Base-by-base conservation (phyloP, 2,329 filamentous ascomycete species). In the Chaetothyriales sp. region DNA sequence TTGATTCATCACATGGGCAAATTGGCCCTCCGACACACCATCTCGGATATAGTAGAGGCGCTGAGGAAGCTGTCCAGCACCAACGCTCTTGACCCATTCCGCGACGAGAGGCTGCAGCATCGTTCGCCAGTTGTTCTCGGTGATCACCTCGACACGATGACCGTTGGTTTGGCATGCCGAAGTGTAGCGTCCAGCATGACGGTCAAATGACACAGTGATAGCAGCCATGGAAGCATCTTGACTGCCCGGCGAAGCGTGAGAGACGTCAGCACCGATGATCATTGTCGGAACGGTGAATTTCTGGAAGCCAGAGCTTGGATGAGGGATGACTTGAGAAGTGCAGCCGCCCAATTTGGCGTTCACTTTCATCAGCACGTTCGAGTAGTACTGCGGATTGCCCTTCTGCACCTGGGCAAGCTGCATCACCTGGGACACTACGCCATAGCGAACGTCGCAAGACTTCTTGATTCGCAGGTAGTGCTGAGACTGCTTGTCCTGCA, bases 331-430 rank as follows among this genome's bases (percentile, higher is more conserved):
- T 48, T 72, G 66, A 53, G 69, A 81, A 1, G 87, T 95, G 0
- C 79, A 76, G 5, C 92, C 92, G 12, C 92, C 92, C 2, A 98
- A 76, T 71, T 98, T 98, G 2, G 86, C 84, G 60, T 98, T 96
- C 57, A 98, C 80, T 71, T 98, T 98, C 86, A 98, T 92, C 56
- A 81, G 78, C 0, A 98, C 87, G 55, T 98, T 98, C 1, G 86
- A 92, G 61, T 86, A 83, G 67, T 96, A 96, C 61, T 98, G 92
- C 0, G 76, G 75, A 19, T 84, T 79, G 15, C 77, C 78, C 63
- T 83, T 83, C 39, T 70, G 60, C 0, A 90, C 84, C 53, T 93
- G 83, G 0, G 70, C 69, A 2, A 73, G 71, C 57, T 88, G 81
- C n/a, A 96, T 63, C 55, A 89, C 83, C 64, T 96, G 92, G 0